Evolutionary conservation across 2,329 filamentous ascomycete species (phyloP), one percentile per base, ranked within the genome.

Genomic region (Sporothrix brasiliensis): DNA sequence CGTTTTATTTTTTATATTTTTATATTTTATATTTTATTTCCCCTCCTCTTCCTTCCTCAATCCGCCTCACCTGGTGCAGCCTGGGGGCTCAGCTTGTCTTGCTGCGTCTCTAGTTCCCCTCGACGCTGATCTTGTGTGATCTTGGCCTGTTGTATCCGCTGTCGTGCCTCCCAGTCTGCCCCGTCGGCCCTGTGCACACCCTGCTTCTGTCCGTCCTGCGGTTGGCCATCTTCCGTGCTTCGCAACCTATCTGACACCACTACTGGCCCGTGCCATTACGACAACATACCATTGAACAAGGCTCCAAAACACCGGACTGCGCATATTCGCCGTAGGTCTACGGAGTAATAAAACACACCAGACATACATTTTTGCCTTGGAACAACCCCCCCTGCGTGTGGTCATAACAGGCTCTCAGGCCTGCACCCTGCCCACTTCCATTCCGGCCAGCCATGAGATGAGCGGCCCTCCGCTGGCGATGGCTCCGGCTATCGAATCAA

Each of bases 381-480:
- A 56, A 53, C 54, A 54, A 39, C 58, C 30, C 39, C 30, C 44
- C 52, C 50, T 19, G 49, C 41, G 41, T 41, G 47, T 52, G 21
- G 52, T 41, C 68, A 53, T 41, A 65, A 49, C 21, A 49, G 60
- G 44, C 41, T 49, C 21, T 49, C 41, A 49, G 39, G 27, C n/a
- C 69, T n/a, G 7, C 19, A 63, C 68, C 69, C 69, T 70, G 54
- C 47, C 60, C 49, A 44, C 21, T 53, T 68, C 34, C 70, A 69
- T 71, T 70, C 63, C 71, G 72, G 74, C 74, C 74, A 82, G 74
- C 74, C 74, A 82, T 83, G 82, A 80, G 76, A 83, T 83, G 81
- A 81, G 77, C 77, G 79, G 78, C 71, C 76, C 79, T 73, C 79
- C 77, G 73, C 74, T 80, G 77, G 78, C 80, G 76, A 79, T 80